Conservation (phyloP, 1,284 basidiomycete genomes). For the Ustilago sp. region DNA sequence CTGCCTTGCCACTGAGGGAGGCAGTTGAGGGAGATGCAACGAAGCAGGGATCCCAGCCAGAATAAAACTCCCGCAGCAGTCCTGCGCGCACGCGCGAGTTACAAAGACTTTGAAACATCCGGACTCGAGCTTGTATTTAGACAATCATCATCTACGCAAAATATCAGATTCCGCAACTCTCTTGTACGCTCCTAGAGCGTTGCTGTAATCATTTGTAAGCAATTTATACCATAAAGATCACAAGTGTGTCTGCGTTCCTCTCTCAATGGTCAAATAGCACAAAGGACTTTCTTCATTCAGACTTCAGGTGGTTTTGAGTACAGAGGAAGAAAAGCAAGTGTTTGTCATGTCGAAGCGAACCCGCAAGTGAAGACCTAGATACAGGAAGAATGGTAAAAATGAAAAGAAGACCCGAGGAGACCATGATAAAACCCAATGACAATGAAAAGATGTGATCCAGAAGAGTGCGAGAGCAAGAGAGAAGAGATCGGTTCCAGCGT, state of each 20-base stretch:
- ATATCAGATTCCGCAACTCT: no score
- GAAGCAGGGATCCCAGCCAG: no score
- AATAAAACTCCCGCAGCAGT: no score
- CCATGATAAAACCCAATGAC: slow-evolving; percentile 1
- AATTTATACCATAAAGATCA: background rate
- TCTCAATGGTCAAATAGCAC: background rate
- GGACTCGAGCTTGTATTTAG: no score
- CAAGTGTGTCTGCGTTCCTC: background rate
- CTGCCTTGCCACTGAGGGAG: no score
- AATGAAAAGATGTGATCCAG: background rate
- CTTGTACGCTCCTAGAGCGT: background rate
- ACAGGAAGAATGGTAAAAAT: background rate
- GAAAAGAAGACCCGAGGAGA: slow-evolving; percentile 3
- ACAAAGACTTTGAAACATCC: no score
- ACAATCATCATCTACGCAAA: no score
- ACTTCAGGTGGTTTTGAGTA: background rate
- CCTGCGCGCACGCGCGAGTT: no score
- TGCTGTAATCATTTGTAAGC: slow-evolving; percentile 19
- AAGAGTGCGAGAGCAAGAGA: background rate
- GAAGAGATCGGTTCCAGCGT: background rate
- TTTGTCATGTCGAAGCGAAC: slow-evolving; percentile 12
- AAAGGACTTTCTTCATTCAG: background rate
- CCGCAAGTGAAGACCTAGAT: slow-evolving; percentile 9
- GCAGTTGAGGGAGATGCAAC: no score
- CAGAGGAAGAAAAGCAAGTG: background rate